Base-by-base conservation (phyloP, 345 rosid genomes). In the Salix dunnii region DNA sequence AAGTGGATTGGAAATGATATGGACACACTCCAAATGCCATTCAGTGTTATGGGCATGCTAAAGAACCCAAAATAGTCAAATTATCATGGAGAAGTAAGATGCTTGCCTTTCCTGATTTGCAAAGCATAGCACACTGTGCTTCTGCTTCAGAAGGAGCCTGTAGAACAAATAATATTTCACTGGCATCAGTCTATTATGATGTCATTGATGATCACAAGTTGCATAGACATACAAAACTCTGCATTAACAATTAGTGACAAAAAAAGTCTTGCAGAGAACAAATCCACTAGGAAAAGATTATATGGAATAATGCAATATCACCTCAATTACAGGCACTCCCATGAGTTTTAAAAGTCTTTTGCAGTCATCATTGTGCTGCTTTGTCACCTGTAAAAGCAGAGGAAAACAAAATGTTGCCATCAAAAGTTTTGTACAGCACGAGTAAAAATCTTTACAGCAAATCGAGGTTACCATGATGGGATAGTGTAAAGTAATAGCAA, bases 141-240 rank as follows among this genome's bases (percentile, higher is more conserved):
- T 96, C 98, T 65, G 97, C 98, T 84, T 93, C 97, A n/a, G 94
- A 93, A 76, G 92, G 87, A 82, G 98, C 98, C 97, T 96, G 70
- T 27, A 70, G 73, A 82, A 76, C 80, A 70, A 77, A 74, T 67
- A 63, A 72, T 43, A 76, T 66, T 43, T 73, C 55, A 51, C 35
- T 60, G 21, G 40, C 70, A 79, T 53, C n/a, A 78, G 35, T 65
- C 21, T 38, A 28, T 51, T 67, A 58, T 28, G n/a, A 46, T 28
- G 43, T 46, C 60, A 77, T 53, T 11, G 40, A 49, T 13, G 23
- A 60, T 23, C 70, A 65, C 58, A 31, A 51, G 74, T 25, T 6
- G 38, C 16, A 17, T 58, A 46, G 63, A 48, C 63, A 49, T 18
- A 8, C 13, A 33, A 42, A 49, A 21, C 17, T 43, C 13, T 43